Base-by-base conservation (phyloP, 1,139 yeast genomes). In the Spencermartinsiella ligniputridi region DNA sequence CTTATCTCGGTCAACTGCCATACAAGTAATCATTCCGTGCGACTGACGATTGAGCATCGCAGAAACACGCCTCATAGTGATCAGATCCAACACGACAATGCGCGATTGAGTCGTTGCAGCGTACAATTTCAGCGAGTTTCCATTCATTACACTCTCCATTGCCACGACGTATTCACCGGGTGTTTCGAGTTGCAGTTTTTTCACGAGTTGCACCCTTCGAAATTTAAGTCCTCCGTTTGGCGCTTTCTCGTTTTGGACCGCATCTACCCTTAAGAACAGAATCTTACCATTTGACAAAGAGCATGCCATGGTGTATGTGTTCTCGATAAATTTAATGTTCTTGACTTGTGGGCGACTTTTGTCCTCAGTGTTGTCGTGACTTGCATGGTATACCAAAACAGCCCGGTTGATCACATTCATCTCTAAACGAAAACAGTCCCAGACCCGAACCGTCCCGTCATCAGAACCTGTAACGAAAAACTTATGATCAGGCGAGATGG, bases 381-480 rank as follows among this genome's bases (percentile, higher is more conserved):
- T 15, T 6, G 32, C n/a, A 15, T 27, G 32, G n/a, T 27, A 27
- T n/a, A 27, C 32, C 8, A 27, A 15, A 5, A 77, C 71, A 0
- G 96, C 75, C 21, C 78, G 72, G 37, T 82, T 79, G 2, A 81
- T 72, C 1, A 81, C 79, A 42, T 81, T 83, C 49, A 75, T 76
- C 46, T 82, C 89, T 37, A 90, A 66, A 47, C 81, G 76, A 12
- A 68, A 60, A 1, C 81, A 66, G 56, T 88, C 95, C 97, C 97
- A 92, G 0, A 92, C 64, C 51, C 79, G 82, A 37, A 92, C 57
- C 2, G 67, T 56, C 0, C 97, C 97, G 40, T 75, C 73, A 37
- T 80, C 83, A 3, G 94, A 85, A 2, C 90, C 96, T 1, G 94
- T 82, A 2, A 88, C 69, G 53, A 92, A 82, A 54, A 78, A 84